Evolutionary conservation across 306 rosid genomes (phyloP).

Genomic region (Corylus heterophylla): DNA sequence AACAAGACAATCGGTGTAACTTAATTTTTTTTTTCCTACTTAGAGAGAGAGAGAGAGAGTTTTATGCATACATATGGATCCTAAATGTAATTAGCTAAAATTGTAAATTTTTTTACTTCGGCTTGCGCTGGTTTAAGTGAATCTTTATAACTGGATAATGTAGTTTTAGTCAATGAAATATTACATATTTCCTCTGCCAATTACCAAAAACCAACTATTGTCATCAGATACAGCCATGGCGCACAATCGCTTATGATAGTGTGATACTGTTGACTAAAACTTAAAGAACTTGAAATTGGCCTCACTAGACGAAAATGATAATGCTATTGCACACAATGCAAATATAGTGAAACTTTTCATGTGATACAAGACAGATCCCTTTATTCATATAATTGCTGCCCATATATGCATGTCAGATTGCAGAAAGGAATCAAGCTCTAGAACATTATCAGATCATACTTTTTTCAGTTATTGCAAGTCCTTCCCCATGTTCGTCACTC

Average conservation of each 20-base stretch:
- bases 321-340: background rate
- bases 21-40: background rate
- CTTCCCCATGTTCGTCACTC: background rate
- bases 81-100: background rate
- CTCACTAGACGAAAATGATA: no score
- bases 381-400: background rate
- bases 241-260: background rate
- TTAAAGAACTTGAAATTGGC: no score
- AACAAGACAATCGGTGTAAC: conserved; percentile 70
- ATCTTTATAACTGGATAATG: background rate
- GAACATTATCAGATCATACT: background rate
- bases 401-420: background rate
- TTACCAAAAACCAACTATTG: background rate
- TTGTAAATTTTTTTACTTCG: background rate
- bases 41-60: background rate
- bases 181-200: background rate
- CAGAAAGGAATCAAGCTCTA: background rate
- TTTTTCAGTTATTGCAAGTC: background rate
- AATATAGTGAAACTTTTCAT: background rate
- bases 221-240: background rate
- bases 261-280: background rate
- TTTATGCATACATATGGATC: background rate
- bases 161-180: background rate
- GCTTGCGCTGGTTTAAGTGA: background rate
- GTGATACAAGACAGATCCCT: background rate